Evolutionary conservation across 768 basidiomycete genomes (phyloP), one percentile per base, ranked within the genome.

Genomic region (Lactarius sanguifluus): DNA sequence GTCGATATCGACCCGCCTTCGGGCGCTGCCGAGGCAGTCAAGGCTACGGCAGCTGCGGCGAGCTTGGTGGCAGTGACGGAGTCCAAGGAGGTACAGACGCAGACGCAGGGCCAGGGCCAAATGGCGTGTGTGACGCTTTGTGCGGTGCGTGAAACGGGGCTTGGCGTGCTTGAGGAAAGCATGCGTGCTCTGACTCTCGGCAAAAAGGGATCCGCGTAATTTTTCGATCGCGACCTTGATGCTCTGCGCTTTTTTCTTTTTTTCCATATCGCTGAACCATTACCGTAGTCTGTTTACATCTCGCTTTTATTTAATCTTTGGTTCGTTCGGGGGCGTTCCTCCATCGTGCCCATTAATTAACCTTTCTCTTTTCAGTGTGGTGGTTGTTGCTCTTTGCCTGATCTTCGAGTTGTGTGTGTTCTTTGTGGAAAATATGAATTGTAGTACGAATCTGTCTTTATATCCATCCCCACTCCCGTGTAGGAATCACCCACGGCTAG

Each of bases 1-100:
- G 91, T 94, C 71, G 91, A 93, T 75, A 81, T 94, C 66, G 90
- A 91, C 57, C 76, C 75, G 25, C 23, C 57, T 16, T 62, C 50
- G 10, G 58, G 18, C 15, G 47, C 63, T 1, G 52, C 41, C 43
- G 43, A 68, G 10, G 28, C 38, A 2, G 52, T 50, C 18, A 57
- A 61, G 61, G 57, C 25, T 16, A 40, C 56, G 57, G 43, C 10
- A 8, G 20, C 41, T 18, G 16, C 43, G 20, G 10, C 43, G 20
- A 20, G 43, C 20, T 9, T 7, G 25, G 50, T 54, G n/a, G 32
- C 30, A 28, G 25, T 20, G 41, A 58, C 60, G 61, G 60, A 40
- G 9, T 50, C 32, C 15, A 54, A 45, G 28, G 65, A 66, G 38
- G 40, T 40, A 32, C 43, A 57, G 28, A 58, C 54, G 15, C 62